These are phyloP conservation scores for Nannochloropsis gaditana DNA, from an alignment of 108 stramenopile genomes.

Conservation along the genomic window DNA sequence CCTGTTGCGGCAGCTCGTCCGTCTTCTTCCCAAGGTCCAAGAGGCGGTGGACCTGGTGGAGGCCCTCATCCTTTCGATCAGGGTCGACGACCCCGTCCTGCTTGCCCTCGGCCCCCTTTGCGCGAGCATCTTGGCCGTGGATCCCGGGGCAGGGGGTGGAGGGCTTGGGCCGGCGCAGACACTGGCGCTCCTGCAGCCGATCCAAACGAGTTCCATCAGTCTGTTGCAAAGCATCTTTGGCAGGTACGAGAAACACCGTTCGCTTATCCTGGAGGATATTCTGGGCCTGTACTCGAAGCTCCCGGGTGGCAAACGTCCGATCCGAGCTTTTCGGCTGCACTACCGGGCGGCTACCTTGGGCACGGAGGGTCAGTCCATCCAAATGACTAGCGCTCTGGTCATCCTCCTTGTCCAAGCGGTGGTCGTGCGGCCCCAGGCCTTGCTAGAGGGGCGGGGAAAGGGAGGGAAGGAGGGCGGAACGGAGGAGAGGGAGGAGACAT, in stretches of 20 bases:
- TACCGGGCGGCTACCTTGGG: constrained; percentile 36
- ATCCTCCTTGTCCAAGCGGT: constrained; percentile 73
- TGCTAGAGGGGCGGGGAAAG: constrained; percentile 33
- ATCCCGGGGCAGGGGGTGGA: constrained; percentile 58
- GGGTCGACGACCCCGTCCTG: constrained; percentile 31
- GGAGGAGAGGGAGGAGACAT: constrained; percentile 36
- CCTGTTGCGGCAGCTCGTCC: constrained; percentile 22
- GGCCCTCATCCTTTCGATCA: constrained; percentile 25
- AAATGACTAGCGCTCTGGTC: constrained; percentile 68
- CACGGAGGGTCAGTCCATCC: constrained; percentile 54
- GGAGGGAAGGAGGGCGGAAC: constrained; percentile 28
- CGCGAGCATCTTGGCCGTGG: constrained; percentile 53
- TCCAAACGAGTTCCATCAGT: constrained; percentile 29
- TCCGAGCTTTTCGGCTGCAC: constrained; percentile 66
- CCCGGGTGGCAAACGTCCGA: constrained; percentile 66
- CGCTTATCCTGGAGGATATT: constrained; percentile 78
- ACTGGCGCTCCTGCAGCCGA: constrained; percentile 59
- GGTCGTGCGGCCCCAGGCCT: constrained; percentile 43
- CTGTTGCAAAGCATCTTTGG: constrained; percentile 34
- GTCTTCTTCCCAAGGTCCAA: constrained; percentile 28
- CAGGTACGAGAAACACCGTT: constrained; percentile 60
- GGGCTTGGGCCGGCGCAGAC: constrained; percentile 37
- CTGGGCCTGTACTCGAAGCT: constrained; percentile 77
- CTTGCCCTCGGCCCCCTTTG: constrained; percentile 32
- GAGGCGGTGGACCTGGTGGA: constrained; percentile 38